Evolutionary conservation across 2,329 filamentous ascomycete species (phyloP), one percentile per base, ranked within the genome.

Genomic region (Botryotinia calthae): DNA sequence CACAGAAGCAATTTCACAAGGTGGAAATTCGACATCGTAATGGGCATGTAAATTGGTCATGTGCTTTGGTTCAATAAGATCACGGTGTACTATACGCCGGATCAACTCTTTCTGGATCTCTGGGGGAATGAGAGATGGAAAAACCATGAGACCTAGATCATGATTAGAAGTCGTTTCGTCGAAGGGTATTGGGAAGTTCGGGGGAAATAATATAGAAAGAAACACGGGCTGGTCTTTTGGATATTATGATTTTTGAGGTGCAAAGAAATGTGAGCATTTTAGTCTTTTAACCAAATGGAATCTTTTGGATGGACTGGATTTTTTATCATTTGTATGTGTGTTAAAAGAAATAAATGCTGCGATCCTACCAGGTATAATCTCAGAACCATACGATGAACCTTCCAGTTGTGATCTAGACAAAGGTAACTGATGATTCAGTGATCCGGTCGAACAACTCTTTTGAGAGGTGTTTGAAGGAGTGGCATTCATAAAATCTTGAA

Each of bases 41-140:
- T 97, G 93, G 1, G 94, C 86, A 82, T 97, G 92, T n/a, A 98
- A 84, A 82, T 98, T 99, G 70, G 95, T 98, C 79, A 92, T 88
- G 81, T 98, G 94, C 6, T 84, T 81, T 4, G 90, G 88, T 76
- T 92, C 88, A 74, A 90, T 89, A 25, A 97, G 87, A 81, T 97
- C 92, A 68, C 88, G 87, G 82, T 97, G 93, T 44, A 98, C 85
- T 75, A 97, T 87, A 71, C 88, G 89, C 62, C 89, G 88, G 8
- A 98, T 86, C 4, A 98, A 85, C 54, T 84, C 83, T 73, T 86
- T 84, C 81, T 99, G 96, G 22, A 93, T 85, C 9, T 84, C 79
- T 25, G 88, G 86, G 7, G 94, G 91, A 16, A 98, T 83, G 14
- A 98, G 84, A 40, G 87, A 87, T 20, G 95, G 95, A 4, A 95